Conservation (phyloP, 768 basidiomycete genomes). For the Mycena indigotica region DNA sequence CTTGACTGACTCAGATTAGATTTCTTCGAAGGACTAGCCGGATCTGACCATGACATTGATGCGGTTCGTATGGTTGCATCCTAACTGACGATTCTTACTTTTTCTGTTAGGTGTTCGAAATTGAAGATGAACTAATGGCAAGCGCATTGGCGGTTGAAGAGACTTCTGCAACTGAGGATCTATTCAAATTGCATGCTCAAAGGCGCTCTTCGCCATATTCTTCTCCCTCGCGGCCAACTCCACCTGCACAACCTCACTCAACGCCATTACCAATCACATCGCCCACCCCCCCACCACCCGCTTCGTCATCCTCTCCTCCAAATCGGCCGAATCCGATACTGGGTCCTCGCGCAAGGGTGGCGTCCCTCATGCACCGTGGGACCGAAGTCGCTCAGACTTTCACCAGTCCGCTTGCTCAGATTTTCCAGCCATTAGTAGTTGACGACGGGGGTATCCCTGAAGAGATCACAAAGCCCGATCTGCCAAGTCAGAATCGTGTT, state of each 20-base stretch:
- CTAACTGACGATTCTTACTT: no score
- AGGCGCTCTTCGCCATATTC: slow-evolving; percentile 36
- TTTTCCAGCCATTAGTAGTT: slow-evolving; percentile 68
- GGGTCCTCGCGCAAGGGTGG: slow-evolving; percentile 31
- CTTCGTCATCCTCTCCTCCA: slow-evolving; percentile 33
- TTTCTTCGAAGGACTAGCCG: slow-evolving; percentile 78
- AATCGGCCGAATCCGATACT: slow-evolving; percentile 3
- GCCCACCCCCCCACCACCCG: slow-evolving; percentile 37
- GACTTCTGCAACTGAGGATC: slow-evolving; percentile 14
- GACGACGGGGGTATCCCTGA: slow-evolving; percentile 46
- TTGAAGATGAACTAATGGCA: slow-evolving; percentile 65
- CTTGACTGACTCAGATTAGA: slow-evolving; percentile 42
- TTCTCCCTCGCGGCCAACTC: slow-evolving; percentile 21
- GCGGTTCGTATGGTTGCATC: no score
- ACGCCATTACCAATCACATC: background rate
- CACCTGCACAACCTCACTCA: slow-evolving; percentile 19
- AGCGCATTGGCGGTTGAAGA: slow-evolving; percentile 49
- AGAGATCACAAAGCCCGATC: slow-evolving; percentile 23
- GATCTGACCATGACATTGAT: slow-evolving; percentile 72
- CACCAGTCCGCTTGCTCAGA: slow-evolving; percentile 70
- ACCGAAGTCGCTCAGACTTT: slow-evolving; percentile 41
- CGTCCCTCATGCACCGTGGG: slow-evolving; percentile 45
- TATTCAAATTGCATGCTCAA: slow-evolving; percentile 27
- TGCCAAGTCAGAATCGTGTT: background rate
- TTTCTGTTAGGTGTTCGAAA: slow-evolving; percentile 84